Base-by-base conservation (phyloP, 768 basidiomycete species). In the Pulveroboletus frians region DNA sequence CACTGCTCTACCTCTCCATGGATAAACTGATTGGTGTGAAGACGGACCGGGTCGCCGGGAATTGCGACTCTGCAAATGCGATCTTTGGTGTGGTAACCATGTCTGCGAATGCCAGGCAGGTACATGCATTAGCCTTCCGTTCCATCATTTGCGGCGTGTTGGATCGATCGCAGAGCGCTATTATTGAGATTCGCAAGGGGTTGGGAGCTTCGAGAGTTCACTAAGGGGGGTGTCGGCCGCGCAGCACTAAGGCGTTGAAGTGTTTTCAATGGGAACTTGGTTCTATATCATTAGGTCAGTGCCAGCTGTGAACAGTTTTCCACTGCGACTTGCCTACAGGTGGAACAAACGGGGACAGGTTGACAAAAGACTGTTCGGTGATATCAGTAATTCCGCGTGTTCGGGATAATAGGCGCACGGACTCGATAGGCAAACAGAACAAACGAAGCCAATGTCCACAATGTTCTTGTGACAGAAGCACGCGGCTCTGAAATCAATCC, bases 381-480 rank as follows among this genome's bases (percentile, higher is more conserved):
- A 31, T 38, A 21, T 65, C 13, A 67, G 54, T 39, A 47, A 20
- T n/a, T 35, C 14, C 18, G 5, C 13, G 15, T 6, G 10, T 29
- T 27, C 39, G 14, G 20, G 6, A 32, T 6, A 6, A 14, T 10
- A 13, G 14, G 8, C 35, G 34, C 20, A 76, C 90, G 49, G 58
- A 96, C 94, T 98, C 23, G 92, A 95, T 27, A 99, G 71, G 66
- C 96, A 99, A 29, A 99, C 93, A n/a, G 92, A 95, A 66, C 96
- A 99, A 18, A 99, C 93, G 58, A 93, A 99, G 47, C 93, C 96
- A 46, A 98, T 80, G 64, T 98, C 95, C 35, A 98, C 81, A 41
- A 96, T 95, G 46, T 86, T 85, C 67, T 97, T 96, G 70, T 98
- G 96, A 71, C 96, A 99, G 73, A 99, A 98, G 65, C 95, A 98